These are phyloP conservation scores for Calcarisporium arbuscula DNA, from an alignment of 2,329 filamentous ascomycete genomes.

Conservation along the genomic window DNA sequence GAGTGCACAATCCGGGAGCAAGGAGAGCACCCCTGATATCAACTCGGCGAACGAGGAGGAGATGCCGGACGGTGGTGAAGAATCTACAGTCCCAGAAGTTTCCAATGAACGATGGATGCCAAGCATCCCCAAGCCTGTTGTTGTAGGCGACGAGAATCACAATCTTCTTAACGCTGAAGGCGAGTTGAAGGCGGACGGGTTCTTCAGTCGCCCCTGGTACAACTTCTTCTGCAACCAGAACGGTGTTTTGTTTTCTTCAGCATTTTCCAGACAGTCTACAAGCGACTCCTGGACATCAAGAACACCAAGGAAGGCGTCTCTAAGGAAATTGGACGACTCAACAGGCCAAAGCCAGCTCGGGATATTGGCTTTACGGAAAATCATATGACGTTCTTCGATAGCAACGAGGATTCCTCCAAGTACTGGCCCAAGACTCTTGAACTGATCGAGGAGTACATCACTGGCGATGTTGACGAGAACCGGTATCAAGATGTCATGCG, in stretches of 20 bases:
- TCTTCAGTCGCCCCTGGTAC: constrained; percentile 74
- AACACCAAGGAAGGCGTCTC: constrained; percentile 66
- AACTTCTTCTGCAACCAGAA: constrained; percentile 89
- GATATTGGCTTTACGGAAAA: constrained; percentile 81
- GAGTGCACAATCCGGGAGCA: constrained; percentile 70
- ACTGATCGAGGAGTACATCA: constrained; percentile 81
- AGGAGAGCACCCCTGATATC: constrained; percentile 82
- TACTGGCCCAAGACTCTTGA: constrained; percentile 83
- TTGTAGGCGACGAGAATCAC: constrained; percentile 48
- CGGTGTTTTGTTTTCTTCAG: constrained; percentile 93
- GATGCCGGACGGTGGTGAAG: constrained; percentile 54
- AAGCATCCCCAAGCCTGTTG: constrained; percentile 48
- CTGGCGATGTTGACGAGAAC: constrained; percentile 71
- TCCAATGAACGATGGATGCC: constrained; percentile 62
- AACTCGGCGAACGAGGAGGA: constrained; percentile 75
- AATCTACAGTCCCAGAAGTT: constrained; percentile 53
- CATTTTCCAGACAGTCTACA: constrained; percentile 86
- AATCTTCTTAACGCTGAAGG: constrained; percentile 51
- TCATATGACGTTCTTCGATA: constrained; percentile 69
- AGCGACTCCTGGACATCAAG: constrained; percentile 78
- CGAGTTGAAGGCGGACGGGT: constrained; percentile 68
- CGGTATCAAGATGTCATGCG: constrained; percentile 87
- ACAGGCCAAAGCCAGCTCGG: constrained; percentile 71
- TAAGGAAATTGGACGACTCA: constrained; percentile 66
- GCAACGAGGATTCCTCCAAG: constrained; percentile 51